Percentiles rank a stretch among this genome's conserved stretches.
Conservation (phyloP, 306 rosid species). For the Gynostemma pentaphyllum region DNA sequence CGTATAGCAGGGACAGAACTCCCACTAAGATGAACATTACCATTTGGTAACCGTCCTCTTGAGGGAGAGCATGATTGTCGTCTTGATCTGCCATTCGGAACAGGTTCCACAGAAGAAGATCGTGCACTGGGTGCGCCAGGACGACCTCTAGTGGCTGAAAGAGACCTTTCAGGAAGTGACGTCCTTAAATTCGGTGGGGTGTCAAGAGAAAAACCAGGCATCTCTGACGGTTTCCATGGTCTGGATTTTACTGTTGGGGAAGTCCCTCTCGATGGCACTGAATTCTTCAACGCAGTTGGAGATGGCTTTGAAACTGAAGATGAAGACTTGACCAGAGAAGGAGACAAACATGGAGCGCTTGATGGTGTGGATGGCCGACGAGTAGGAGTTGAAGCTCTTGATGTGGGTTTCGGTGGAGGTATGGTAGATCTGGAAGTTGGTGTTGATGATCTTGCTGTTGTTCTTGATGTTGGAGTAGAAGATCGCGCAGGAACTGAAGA, state of each 20-base stretch:
- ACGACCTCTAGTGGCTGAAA: slow-evolving; percentile 83
- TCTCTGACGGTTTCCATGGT: slow-evolving; percentile 91
- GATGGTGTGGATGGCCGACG: slow-evolving; percentile 67
- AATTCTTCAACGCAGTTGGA: slow-evolving; percentile 35
- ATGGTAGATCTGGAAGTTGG: slow-evolving; percentile 71
- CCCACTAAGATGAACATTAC: slow-evolving; percentile 54
- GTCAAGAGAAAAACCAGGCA: slow-evolving; percentile 90
- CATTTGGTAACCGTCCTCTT: slow-evolving; percentile 70
- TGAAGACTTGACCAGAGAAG: slow-evolving; percentile 35
- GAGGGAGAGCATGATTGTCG: slow-evolving; percentile 96
- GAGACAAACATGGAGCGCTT: slow-evolving; percentile 41
- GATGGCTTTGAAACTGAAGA: slow-evolving; percentile 47
- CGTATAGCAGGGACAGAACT: slow-evolving; percentile 80
- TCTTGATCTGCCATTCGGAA: slow-evolving; percentile 61
- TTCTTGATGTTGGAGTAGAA: slow-evolving; percentile 66
- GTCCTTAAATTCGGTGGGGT: slow-evolving; percentile 91
- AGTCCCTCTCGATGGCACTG: slow-evolving; percentile 65
- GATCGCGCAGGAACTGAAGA: slow-evolving; percentile 49
- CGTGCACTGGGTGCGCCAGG: slow-evolving; percentile 87
- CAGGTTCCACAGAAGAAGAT: slow-evolving; percentile 84
- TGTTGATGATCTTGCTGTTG: slow-evolving; percentile 72
- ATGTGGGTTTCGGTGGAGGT: slow-evolving; percentile 61
- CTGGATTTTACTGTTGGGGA: slow-evolving; percentile 84
- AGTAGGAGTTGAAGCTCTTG: slow-evolving; percentile 88
- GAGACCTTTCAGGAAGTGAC: slow-evolving; percentile 76